Evolutionary conservation across 371 early-diverging fungal species (phyloP), one percentile per base, ranked within the genome.

Genomic region (Lichtheimia ramosa): DNA sequence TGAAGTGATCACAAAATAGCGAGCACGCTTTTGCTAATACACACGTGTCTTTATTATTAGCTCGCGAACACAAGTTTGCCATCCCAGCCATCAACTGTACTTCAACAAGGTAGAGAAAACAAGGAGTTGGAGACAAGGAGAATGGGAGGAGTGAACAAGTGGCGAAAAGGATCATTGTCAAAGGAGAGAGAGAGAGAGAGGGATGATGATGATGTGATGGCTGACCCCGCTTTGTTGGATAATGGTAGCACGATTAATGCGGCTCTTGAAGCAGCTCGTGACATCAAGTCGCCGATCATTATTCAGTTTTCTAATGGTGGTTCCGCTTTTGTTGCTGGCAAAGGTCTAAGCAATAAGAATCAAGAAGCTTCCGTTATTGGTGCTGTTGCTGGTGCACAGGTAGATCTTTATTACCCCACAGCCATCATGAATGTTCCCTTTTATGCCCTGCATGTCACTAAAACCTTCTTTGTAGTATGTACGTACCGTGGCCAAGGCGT

Each of bases 11-110:
- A 34, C 34, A 34, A 10, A 34, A 34, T 34, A 10, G 34, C 34
- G 34, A 34, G 34, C 34, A 34, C 34, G 34, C 34, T 34, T 34
- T 34, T 2, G 10, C 53, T 49, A 16, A 24, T n/a, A 5, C 54
- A 28, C 28, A 16, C 7, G 10, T 10, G n/a, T n/a, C n/a, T n/a
- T 3, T 24, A 50, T 53, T 10, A 43, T 14, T 63, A 77, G 92
- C 93, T 53, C 87, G 86, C 63, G 83, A 90, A 68, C 79, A 94
- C 67, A 72, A 81, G 42, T 94, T 93, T 63, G 95, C 95, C 64
- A 95, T 95, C 73, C 94, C 95, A 57, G 94, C 95, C 58, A 88
- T 95, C 79, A 95, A 95, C 86, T 92, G 93, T 86, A 94, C 94
- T 65, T 89, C 92, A 56, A 90, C 94, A 48, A 92, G 77, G 77